Evolutionary conservation across 2,329 filamentous ascomycete species (phyloP).

Genomic region (Pyrenophora teres): DNA sequence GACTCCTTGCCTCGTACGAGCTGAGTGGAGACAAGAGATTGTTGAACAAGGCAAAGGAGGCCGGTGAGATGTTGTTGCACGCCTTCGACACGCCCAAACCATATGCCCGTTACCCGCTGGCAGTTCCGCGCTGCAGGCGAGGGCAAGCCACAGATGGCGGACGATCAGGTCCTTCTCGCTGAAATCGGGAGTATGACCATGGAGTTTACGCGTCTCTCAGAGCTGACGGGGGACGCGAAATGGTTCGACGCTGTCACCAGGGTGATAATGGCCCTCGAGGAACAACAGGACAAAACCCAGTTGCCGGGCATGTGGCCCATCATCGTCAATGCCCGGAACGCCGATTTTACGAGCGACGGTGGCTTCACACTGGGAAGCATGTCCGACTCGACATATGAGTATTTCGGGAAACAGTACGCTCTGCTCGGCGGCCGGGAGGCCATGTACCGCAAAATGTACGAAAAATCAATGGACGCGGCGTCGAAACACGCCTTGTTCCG

Average conservation of each 20-base stretch:
- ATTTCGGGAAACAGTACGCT: constrained; percentile 45
- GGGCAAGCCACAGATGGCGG: constrained; percentile 48
- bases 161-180: constrained; percentile 50
- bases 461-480: constrained; percentile 53
- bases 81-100: constrained; percentile 93
- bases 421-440: constrained; percentile 52
- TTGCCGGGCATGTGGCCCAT: constrained; percentile 57
- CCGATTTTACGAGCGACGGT: constrained; percentile 50
- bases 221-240: constrained; percentile 52
- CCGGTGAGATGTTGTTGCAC: constrained; percentile 79
- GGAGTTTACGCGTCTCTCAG: constrained; percentile 55
- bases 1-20: constrained; percentile 84
- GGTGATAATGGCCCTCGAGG: constrained; percentile 50
- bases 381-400: constrained; percentile 48
- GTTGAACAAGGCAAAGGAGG: constrained; percentile 76
- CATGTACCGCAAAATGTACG: constrained; percentile 61
- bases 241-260: constrained; percentile 55
- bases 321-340: constrained; percentile 48
- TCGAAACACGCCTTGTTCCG: constrained; percentile 55
- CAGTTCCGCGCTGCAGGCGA: constrained; percentile 46
- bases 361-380: constrained; percentile 44
- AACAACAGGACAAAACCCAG: constrained; percentile 50
- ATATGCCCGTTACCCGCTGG: constrained; percentile 71
- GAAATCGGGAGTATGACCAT: constrained; percentile 55
- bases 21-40: constrained; percentile 75